Evolutionary conservation across 768 basidiomycete species (phyloP).

Genomic region (Leucosporidium creatinivorum): DNA sequence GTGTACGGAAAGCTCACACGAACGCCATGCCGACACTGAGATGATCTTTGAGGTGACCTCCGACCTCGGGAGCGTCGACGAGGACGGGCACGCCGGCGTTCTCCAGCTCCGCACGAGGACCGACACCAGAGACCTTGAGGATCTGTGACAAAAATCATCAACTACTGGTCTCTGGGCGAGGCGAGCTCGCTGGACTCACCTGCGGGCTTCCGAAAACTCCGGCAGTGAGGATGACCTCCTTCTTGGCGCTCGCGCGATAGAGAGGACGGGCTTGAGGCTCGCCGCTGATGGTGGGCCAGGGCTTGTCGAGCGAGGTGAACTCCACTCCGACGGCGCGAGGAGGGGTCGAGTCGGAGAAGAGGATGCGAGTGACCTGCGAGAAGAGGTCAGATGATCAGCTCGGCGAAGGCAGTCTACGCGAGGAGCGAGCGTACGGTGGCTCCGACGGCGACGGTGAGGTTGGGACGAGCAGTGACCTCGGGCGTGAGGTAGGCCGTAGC

Average conservation of each 20-base stretch:
- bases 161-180: no score
- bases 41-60: slow-evolving; percentile 44
- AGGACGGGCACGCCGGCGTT: slow-evolving; percentile 19
- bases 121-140: slow-evolving; percentile 20
- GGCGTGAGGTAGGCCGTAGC: slow-evolving; percentile 30
- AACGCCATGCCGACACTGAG: background rate
- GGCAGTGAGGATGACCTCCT: slow-evolving; percentile 18
- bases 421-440: slow-evolving; percentile 7
- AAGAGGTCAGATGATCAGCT: background rate
- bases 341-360: slow-evolving; percentile 1
- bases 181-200: slow-evolving; percentile 27
- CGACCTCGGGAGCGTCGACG: slow-evolving; percentile 46
- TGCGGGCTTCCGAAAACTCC: slow-evolving; percentile 35
- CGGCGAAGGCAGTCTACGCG: background rate
- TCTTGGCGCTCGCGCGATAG: slow-evolving; percentile 10
- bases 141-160: slow-evolving; percentile 8
- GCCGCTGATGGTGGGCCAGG: background rate
- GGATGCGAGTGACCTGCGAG: slow-evolving; percentile 10
- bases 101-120: slow-evolving; percentile 8
- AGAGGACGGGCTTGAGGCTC: background rate
- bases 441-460: slow-evolving; percentile 26
- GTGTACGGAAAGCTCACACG: background rate
- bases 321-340: slow-evolving; percentile 20
- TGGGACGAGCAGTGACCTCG: slow-evolving; percentile 17
- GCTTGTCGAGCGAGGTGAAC: background rate